Base-by-base conservation (phyloP, 176 grass and related monocot genomes). In the Melocanna baccifera region DNA sequence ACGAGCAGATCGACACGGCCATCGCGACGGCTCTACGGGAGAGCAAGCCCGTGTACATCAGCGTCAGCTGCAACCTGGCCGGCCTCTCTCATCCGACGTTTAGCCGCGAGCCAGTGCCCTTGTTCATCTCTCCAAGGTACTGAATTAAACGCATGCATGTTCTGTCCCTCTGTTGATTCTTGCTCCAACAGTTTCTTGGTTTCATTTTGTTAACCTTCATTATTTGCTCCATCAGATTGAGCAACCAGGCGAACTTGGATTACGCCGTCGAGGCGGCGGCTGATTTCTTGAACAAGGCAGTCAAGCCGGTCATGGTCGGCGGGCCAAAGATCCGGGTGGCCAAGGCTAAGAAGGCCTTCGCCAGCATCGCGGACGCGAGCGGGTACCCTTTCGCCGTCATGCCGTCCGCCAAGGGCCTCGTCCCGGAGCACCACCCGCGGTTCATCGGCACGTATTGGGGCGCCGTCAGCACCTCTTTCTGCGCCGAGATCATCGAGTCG, bases 361-460 rank as follows among this genome's bases (percentile, higher is more conserved):
- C 88, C 23, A 25, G 18, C 77, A 26, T 89, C 39, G 91, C 88
- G 0, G 84, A 93, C 15, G 71, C 58, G 8, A 87, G 80, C 58
- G 94, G 94, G 42, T 96, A 89, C 77, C 86, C 94, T 0, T 58
- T 92, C 14, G 86, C 94, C 1, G 89, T 96, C 42, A 89, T 93
- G 91, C 91, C 94, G 20, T 89, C 94, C 14, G 94, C 84, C 18
- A 96, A 96, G 81, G 94, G 94, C 1, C 36, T 93, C 36, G 91
- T 89, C 40, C 88, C 80, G 15, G 94, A 96, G 83, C 67, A 93
- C 67, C 91, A 93, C 70, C 89, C 83, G 36, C 94, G 89, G 30
- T 96, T 96, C 86, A 96, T 96, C 51, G 94, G 94, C 59, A 96
- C 94, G 66, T 96, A 93, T 77, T 96, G 94, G 94, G 91, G 91